Conservation (phyloP, 2,329 filamentous ascomycete genomes). For the Cladosporium austrohemisphaericum region DNA sequence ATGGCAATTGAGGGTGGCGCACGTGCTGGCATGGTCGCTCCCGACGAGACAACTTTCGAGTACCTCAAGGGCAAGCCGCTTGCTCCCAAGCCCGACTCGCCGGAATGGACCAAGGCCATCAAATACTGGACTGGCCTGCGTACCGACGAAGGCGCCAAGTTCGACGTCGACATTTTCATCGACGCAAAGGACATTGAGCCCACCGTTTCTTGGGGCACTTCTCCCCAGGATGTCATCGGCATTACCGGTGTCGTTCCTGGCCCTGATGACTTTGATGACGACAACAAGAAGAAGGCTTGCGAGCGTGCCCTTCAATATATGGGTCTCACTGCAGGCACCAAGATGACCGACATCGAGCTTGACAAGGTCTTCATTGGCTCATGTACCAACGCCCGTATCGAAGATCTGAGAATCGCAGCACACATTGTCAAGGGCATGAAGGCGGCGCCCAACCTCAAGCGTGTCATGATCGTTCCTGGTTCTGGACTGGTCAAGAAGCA, state of each 20-base stretch:
- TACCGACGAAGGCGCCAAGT: slow-evolving; percentile 84
- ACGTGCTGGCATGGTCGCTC: slow-evolving; percentile 92
- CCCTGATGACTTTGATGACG: slow-evolving; percentile 78
- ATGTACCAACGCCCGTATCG: slow-evolving; percentile 95
- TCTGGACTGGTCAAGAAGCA: slow-evolving; percentile 91
- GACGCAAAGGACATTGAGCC: slow-evolving; percentile 90
- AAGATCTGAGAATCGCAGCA: slow-evolving; percentile 86
- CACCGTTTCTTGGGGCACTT: slow-evolving; percentile 95
- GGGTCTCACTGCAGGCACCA: slow-evolving; percentile 81
- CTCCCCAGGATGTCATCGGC: slow-evolving; percentile 90
- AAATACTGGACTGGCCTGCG: slow-evolving; percentile 83
- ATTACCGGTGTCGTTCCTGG: slow-evolving; percentile 89
- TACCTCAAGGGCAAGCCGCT: slow-evolving; percentile 90
- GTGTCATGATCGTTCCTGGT: slow-evolving; percentile 93
- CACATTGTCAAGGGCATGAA: slow-evolving; percentile 82
- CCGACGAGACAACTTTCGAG: slow-evolving; percentile 88
- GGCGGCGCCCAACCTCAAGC: slow-evolving; percentile 82
- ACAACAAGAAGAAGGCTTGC: slow-evolving; percentile 75
- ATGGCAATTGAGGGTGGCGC: slow-evolving; percentile 98
- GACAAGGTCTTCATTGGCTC: slow-evolving; percentile 99
- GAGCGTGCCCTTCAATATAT: slow-evolving; percentile 90
- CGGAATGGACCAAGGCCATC: slow-evolving; percentile 84
- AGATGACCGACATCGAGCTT: slow-evolving; percentile 83
- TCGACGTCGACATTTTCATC: slow-evolving; percentile 83
- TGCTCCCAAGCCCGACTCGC: slow-evolving; percentile 76